Evolutionary conservation across 2,329 filamentous ascomycete species (phyloP).

Genomic region (Huntiella abstrusa): DNA sequence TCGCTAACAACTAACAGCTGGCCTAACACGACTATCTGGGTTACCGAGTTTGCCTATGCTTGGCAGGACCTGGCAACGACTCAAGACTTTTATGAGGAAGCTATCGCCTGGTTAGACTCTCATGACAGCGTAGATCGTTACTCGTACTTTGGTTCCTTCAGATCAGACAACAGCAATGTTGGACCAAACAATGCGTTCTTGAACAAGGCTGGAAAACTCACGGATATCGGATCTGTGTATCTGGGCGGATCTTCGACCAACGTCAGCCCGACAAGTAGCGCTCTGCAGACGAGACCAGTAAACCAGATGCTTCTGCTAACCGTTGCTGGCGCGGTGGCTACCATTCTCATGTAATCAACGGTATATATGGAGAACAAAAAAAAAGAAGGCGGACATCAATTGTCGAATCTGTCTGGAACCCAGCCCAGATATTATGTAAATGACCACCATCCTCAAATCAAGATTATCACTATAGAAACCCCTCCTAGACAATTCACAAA

Average conservation of each 20-base stretch:
- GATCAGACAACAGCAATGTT: conserved; percentile 50
- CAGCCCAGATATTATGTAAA: no score
- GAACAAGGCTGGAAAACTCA: conserved; percentile 46
- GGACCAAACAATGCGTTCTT: conserved; percentile 56
- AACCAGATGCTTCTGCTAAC: no score
- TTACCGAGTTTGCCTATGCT: conserved; percentile 56
- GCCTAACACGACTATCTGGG: conserved; percentile 47
- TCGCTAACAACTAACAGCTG: conserved; percentile 23
- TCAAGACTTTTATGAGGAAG: conserved; percentile 49
- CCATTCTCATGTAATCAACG: no score
- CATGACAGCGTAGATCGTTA: conserved; percentile 42
- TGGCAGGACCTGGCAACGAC: conserved; percentile 36
- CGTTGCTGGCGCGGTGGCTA: no score
- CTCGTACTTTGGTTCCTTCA: conserved; percentile 59
- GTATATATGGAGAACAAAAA: no score
- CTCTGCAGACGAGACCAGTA: not conserved
- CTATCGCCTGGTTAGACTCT: conserved; percentile 44
- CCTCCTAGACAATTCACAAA: no score
- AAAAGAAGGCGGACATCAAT: no score
- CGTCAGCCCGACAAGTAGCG: conserved; percentile 14
- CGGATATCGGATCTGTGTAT: conserved; percentile 62
- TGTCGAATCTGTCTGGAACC: no score
- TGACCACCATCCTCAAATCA: no score
- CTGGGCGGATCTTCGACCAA: conserved; percentile 36
- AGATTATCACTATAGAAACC: no score